phyloP scores from a whole-genome alignment of 1,284 basidiomycete genomes.

The Ceratobasidium sp. region DNA sequence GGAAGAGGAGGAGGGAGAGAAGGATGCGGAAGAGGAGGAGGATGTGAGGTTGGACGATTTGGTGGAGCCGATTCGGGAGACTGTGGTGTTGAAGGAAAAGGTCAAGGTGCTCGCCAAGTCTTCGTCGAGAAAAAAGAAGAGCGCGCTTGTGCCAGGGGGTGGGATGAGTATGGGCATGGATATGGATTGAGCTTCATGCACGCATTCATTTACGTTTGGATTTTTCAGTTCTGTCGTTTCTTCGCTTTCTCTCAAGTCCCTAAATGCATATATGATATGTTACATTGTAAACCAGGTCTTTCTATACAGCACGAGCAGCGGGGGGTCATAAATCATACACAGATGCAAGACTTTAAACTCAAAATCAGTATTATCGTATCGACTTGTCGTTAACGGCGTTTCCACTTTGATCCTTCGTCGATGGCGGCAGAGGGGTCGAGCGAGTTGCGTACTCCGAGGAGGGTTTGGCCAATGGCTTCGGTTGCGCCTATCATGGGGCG shows the following conservation, averaged over 20 bases:
- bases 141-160: conserved; percentile 80
- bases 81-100: conserved; percentile 71
- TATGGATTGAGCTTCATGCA: conserved; percentile 44
- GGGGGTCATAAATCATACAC: conserved; percentile 11
- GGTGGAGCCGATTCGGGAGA: conserved; percentile 58
- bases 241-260: conserved; percentile 25
- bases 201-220: conserved; percentile 13
- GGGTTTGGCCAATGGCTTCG: conserved; percentile 95
- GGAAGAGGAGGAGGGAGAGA: conserved; percentile 55
- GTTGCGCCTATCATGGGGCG: conserved; percentile 97
- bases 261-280: conserved; percentile 41
- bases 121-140: conserved; percentile 61
- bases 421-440: conserved; percentile 72
- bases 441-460: conserved; percentile 91
- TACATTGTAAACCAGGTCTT: conserved; percentile 30
- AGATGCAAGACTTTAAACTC: conserved; percentile 17
- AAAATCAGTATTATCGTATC: conserved; percentile 11
- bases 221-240: conserved; percentile 8
- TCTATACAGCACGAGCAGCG: conserved; percentile 14
- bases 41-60: conserved; percentile 55
- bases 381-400: conserved; percentile 29
- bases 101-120: conserved; percentile 81
- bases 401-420: conserved; percentile 42
- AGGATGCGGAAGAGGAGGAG: conserved; percentile 46
- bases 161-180: conserved; percentile 87